Evolutionary conservation across 345 rosid species (phyloP), one percentile per base, ranked within the genome.

Genomic region (Eucalyptus grandis): DNA sequence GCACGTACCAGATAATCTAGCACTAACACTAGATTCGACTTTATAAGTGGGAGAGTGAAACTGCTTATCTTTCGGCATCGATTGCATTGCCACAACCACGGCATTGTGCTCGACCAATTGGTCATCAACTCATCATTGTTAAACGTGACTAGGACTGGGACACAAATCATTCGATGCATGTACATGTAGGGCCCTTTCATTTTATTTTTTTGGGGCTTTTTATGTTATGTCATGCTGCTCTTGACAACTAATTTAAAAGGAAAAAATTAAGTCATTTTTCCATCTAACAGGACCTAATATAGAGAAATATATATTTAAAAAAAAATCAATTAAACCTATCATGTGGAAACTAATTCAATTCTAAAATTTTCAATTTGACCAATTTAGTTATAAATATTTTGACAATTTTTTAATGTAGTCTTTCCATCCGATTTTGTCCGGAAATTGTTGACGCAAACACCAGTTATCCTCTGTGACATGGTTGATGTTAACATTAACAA

Each of bases 371-470:
- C 3, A 65, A n/a, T 14, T 67, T 67, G 0, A 1, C 4, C 6
- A 67, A 67, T 67, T 67, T 15, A 67, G 1, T n/a, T 6, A 7
- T 30, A n/a, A 14, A 67, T 8, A 1, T 14, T n/a, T 67, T 4
- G 11, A 67, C 1, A 2, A 65, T n/a, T 65, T n/a, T n/a, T 7
- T 3, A 65, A 15, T n/a, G 4, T 14, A 65, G 2, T 65, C 1
- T 14, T n/a, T 14, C 8, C 8, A 0, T 4, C 9, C 5, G 2
- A 30, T 65, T 65, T 65, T 65, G 5, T 5, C 3, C 1, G 0
- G 5, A 65, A 65, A 30, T 65, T 15, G 3, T 1, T 65, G 10
- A 65, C 2, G 5, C 9, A 9, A 13, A 14, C 5, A 7, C 15
- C 8, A 1, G 2, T n/a, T 14, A 65, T 62, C 34, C 5, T 13